These are phyloP conservation scores for Moesziomyces sp. DNA, from an alignment of 1,284 basidiomycete genomes.

Conservation along the genomic window DNA sequence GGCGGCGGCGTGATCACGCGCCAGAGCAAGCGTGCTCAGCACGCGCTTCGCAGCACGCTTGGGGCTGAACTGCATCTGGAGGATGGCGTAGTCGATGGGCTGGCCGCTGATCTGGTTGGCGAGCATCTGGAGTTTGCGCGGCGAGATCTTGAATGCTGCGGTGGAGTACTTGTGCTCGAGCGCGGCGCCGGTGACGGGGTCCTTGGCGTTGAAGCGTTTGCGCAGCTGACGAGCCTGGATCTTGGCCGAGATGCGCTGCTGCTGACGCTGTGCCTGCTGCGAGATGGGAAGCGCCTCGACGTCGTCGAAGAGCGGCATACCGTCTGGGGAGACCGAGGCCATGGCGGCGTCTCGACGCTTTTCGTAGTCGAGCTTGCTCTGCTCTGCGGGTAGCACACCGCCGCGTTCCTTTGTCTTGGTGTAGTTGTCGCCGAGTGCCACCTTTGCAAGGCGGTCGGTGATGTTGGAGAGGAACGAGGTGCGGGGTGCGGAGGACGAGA, in stretches of 20 bases:
- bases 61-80: slow-evolving; percentile 95
- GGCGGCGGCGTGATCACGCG: slow-evolving; percentile 85
- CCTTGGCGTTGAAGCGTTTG: slow-evolving; percentile 59
- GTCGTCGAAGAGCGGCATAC: slow-evolving; percentile 59
- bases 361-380: slow-evolving; percentile 39
- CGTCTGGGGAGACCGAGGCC: slow-evolving; percentile 56
- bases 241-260: slow-evolving; percentile 41
- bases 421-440: slow-evolving; percentile 36
- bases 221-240: slow-evolving; percentile 47
- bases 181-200: slow-evolving; percentile 35
- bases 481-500: slow-evolving; percentile 30
- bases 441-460: slow-evolving; percentile 33
- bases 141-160: slow-evolving; percentile 89
- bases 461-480: slow-evolving; percentile 29
- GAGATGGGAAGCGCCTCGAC: slow-evolving; percentile 43
- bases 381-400: slow-evolving; percentile 58
- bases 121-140: slow-evolving; percentile 88
- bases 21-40: slow-evolving; percentile 86
- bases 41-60: slow-evolving; percentile 87
- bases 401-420: slow-evolving; percentile 34
- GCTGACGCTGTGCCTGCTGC: slow-evolving; percentile 32
- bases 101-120: slow-evolving; percentile 80
- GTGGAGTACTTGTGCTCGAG: slow-evolving; percentile 88
- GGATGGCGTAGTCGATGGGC: slow-evolving; percentile 82
- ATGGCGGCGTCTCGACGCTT: slow-evolving; percentile 51